A percentile compares a stretch with the other conserved stretches of the same genome.
phyloP scores from a whole-genome alignment of 2,329 filamentous ascomycete species.

The Neoscytalidium dimidiatum region DNA sequence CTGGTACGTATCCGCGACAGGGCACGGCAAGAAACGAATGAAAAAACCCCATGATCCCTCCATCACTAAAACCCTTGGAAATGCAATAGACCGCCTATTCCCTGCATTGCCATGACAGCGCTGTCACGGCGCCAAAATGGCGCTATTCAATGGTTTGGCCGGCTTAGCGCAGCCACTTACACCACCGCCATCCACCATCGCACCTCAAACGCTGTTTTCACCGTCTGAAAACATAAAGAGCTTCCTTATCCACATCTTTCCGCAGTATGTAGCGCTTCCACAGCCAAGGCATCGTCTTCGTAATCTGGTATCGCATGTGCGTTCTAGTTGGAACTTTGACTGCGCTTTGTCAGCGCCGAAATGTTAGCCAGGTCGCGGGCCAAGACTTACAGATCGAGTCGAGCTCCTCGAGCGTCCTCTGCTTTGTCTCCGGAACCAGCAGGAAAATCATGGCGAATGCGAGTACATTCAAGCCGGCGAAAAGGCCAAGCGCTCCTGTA shows the following conservation, averaged over 20 bases:
- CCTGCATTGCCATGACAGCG: neutral
- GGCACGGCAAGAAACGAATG: neutral
- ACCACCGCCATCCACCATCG: neutral
- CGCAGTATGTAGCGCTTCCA: constrained; percentile 10
- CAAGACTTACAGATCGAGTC: constrained; percentile 29
- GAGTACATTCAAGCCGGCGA: constrained; percentile 36
- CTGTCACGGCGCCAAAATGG: neutral
- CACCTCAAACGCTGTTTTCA: neutral
- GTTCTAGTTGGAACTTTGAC: constrained; percentile 46
- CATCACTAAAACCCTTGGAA: neutral
- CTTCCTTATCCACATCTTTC: constrained; percentile 7
- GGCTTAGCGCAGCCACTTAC: constrained; percentile 6
- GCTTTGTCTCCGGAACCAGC: constrained; percentile 34
- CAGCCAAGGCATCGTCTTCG: constrained; percentile 9
- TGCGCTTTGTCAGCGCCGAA: neutral
- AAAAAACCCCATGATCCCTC: neutral
- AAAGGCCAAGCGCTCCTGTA: constrained; percentile 42
- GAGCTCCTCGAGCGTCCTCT: constrained; percentile 33
- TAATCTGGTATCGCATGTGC: constrained; percentile 42
- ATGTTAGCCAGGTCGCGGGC: neutral
- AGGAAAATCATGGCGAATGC: constrained; percentile 34
- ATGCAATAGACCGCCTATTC: neutral
- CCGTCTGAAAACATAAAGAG: constrained; percentile 15
- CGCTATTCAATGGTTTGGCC: neutral
- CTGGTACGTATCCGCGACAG: neutral